Base-by-base conservation (phyloP, 345 rosid species). In the Geranium brycei region DNA sequence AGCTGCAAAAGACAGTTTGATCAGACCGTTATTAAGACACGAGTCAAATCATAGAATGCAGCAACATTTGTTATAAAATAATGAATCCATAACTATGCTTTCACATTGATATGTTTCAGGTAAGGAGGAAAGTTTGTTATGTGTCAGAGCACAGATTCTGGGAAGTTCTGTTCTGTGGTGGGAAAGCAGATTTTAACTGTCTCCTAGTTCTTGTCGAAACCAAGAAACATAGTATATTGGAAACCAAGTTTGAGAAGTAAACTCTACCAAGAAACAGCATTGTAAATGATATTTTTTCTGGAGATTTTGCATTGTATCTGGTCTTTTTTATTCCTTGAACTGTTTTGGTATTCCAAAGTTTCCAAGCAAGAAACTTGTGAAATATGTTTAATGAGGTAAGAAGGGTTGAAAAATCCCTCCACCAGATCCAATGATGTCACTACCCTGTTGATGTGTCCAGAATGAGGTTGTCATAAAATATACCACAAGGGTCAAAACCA, bases 231-330 rank as follows among this genome's bases (percentile, higher is more conserved):
- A 38, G 64, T 7, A 35, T 38, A 31, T 4, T 31, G 70, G 68
- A 69, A 69, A 66, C 71, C 62, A 72, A 72, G 75, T 69, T 66
- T 61, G 71, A 61, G 2, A 64, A 63, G 74, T 58, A 61, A 72
- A 69, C 56, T 31, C 66, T 4, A 17, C 47, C 19, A 28, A 51
- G 17, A 7, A 38, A 58, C 47, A 4, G 5, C 32, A 13, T 12
- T 0, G 62, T 13, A 0, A 11, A 19, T 19, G 14, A 28, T 0
- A 16, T 56, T 15, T 32, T 32, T 1, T 38, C 7, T 53, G 6
- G 11, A 10, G 11, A 38, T 38, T 38, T 38, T 38, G 3, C 47
- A 47, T 47, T 47, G 53, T 47, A 47, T 6, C 12, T 47, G 53
- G 12, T 13, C 14, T 47, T 47, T 47, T 47, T 8, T 47, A 6